These are phyloP conservation scores for Eimeria sp. DNA, from an alignment of 169 alveolate genomes.

Conservation along the genomic window DNA sequence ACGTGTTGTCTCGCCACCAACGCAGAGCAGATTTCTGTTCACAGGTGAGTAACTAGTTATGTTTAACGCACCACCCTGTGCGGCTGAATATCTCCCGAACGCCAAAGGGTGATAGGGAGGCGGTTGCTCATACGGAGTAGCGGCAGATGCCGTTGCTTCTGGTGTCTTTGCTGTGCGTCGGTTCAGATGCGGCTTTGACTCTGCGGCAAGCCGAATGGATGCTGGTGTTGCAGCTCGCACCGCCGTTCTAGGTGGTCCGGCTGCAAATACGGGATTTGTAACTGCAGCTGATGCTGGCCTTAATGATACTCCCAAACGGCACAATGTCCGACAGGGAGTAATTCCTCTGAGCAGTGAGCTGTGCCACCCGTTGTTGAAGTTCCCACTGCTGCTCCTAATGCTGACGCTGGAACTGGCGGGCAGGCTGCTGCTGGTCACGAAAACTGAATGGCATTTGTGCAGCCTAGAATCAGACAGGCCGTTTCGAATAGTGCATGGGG, in stretches of 20 bases:
- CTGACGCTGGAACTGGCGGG: neutral
- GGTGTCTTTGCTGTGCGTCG: neutral
- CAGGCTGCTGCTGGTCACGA: neutral
- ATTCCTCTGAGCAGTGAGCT: neutral
- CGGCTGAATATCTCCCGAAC: neutral
- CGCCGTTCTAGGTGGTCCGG: neutral
- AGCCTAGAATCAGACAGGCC: neutral
- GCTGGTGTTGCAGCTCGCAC: neutral
- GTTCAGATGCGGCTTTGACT: neutral
- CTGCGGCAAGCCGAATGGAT: neutral
- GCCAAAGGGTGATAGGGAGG: neutral
- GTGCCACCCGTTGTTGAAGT: neutral
- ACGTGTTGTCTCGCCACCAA: neutral
- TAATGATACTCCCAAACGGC: conserved; percentile 6
- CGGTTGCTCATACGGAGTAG: neutral
- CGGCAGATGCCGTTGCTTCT: neutral
- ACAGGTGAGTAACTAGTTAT: neutral
- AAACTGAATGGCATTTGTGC: no score
- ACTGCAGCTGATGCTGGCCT: neutral
- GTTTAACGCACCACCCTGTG: no score
- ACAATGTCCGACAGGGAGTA: neutral
- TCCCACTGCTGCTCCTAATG: neutral
- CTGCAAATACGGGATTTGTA: neutral
- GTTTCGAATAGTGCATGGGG: neutral
- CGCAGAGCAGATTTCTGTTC: neutral